These are phyloP conservation scores for Pleoardoris graminearum DNA, from an alignment of 2,329 filamentous ascomycete genomes.

Conservation along the genomic window DNA sequence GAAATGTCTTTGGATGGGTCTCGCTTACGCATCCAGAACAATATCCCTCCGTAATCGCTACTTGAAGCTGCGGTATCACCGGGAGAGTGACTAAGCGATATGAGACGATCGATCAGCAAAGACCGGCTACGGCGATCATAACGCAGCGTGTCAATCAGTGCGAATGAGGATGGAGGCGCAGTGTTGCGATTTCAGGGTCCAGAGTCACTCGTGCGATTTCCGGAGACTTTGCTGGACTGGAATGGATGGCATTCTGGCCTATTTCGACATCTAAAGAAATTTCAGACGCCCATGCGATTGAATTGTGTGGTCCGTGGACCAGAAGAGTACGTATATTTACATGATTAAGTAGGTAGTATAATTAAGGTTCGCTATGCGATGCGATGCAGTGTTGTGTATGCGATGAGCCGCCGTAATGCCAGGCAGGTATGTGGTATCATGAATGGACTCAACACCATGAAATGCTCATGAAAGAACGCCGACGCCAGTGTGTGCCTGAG, in stretches of 20 bases:
- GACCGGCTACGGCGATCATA: not conserved
- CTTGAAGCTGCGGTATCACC: not conserved
- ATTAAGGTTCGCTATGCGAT: conserved; percentile 5
- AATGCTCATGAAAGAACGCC: conserved; percentile 30
- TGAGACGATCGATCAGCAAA: not conserved
- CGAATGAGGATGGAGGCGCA: not conserved
- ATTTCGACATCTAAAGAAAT: not conserved
- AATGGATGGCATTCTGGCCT: not conserved
- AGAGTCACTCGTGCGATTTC: not conserved
- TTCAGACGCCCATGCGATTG: not conserved
- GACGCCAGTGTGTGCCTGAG: conserved; percentile 14
- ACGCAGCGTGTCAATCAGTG: not conserved
- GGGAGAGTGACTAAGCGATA: not conserved
- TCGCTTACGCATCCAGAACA: not conserved
- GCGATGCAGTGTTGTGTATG: conserved; percentile 13
- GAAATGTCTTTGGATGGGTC: not conserved
- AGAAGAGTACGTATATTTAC: conserved; percentile 6
- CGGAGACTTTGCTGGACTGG: conserved; percentile 1
- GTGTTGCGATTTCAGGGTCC: not conserved
- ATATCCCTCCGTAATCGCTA: not conserved
- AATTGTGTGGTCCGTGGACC: not conserved
- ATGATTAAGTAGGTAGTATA: conserved; percentile 9
- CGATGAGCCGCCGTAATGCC: conserved; percentile 12
- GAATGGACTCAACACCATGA: conserved; percentile 30
- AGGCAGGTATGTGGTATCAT: conserved; percentile 31